A percentile compares a stretch with the other conserved stretches of the same genome.
These are phyloP conservation scores for Alternaria panax DNA, from an alignment of 2,329 filamentous ascomycete genomes.

Conservation along the genomic window DNA sequence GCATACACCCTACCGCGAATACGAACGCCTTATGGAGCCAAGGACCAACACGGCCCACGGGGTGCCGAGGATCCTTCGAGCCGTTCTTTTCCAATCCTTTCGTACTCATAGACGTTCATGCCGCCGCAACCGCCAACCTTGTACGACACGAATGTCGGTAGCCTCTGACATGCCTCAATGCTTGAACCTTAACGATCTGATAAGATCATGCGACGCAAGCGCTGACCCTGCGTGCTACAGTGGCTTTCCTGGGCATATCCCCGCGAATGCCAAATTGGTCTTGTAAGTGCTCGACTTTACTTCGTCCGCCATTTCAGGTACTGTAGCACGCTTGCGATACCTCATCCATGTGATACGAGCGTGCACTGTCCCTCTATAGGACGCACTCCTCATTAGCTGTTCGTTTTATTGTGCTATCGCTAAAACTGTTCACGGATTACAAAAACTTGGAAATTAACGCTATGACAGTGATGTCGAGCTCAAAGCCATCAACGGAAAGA, in stretches of 20 bases:
- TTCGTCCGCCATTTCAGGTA: background rate
- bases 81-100: background rate
- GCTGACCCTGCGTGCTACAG: slow-evolving; percentile 54
- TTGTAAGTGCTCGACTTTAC: slow-evolving; percentile 69
- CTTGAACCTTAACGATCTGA: slow-evolving; percentile 13
- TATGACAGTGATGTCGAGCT: slow-evolving; percentile 70
- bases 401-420: slow-evolving; percentile 1
- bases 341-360: background rate
- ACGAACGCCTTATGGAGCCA: background rate
- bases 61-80: background rate
- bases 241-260: slow-evolving; percentile 81
- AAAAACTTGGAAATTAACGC: slow-evolving; percentile 22
- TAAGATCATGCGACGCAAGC: slow-evolving; percentile 9
- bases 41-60: background rate
- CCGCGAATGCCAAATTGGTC: slow-evolving; percentile 75
- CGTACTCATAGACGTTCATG: background rate
- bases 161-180: background rate
- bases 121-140: slow-evolving; percentile 7
- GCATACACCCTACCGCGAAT: background rate
- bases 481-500: slow-evolving; percentile 66
- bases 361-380: slow-evolving; percentile 7
- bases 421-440: background rate
- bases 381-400: slow-evolving; percentile 15
- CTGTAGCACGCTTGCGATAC: slow-evolving; percentile 4
- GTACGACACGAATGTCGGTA: slow-evolving; percentile 7